Evolutionary conservation across 139 green algal genomes (phyloP).

Genomic region (Mesotaenium endlicherianum): DNA sequence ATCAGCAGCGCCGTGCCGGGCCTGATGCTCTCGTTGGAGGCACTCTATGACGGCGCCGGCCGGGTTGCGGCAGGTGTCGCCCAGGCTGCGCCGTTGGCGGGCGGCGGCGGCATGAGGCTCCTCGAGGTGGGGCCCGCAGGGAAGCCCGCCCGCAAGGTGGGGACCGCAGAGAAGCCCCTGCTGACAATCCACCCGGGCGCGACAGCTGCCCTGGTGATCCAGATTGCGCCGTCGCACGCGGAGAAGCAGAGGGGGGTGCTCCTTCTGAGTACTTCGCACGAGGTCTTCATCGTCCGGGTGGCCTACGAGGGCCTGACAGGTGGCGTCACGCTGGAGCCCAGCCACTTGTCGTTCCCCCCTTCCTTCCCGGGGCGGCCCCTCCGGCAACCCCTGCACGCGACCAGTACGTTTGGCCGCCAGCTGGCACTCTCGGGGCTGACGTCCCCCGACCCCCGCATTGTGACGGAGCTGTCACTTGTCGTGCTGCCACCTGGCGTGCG

Average conservation of each 20-base stretch:
- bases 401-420: not conserved
- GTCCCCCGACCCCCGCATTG: constrained; percentile 3
- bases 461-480: not conserved
- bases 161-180: not conserved
- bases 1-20: not conserved
- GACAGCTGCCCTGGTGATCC: not conserved
- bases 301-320: constrained; percentile 12
- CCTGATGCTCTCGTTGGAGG: not conserved
- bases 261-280: not conserved
- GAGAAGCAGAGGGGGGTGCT: not conserved
- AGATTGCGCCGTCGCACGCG: not conserved
- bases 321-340: not conserved
- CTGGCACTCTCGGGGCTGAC: not conserved
- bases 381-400: not conserved
- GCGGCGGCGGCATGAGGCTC: not conserved
- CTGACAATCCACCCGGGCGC: not conserved
- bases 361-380: constrained; percentile 11
- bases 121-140: not conserved
- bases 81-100: not conserved
- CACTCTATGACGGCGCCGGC: not conserved
- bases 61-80: not conserved
- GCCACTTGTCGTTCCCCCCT: not conserved
- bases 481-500: not conserved
- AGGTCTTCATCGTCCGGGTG: not conserved
- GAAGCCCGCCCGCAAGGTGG: not conserved